A percentile compares a stretch with the other conserved stretches of the same genome.
These are phyloP conservation scores for Pyricularia sp. DNA, from an alignment of 2,329 filamentous ascomycete genomes.

Conservation along the genomic window DNA sequence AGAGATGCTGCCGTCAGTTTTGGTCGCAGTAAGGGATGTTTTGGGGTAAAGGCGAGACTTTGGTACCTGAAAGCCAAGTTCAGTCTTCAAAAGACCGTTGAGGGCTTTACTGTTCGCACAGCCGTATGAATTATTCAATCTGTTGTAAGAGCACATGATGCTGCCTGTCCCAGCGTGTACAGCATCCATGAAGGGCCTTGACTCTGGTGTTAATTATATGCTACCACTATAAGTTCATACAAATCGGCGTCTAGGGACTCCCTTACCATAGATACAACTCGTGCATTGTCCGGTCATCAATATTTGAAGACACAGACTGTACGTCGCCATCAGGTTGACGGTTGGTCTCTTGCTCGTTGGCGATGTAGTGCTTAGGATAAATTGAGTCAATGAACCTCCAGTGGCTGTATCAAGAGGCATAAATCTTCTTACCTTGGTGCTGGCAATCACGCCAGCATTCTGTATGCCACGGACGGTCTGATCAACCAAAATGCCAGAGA, in stretches of 20 bases:
- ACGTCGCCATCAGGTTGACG: conserved; percentile 44
- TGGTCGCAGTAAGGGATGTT: background rate
- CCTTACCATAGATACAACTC: conserved; percentile 37
- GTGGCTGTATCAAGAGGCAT: background rate
- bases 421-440: conserved; percentile 28
- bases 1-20: background rate
- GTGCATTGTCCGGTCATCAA: conserved; percentile 31
- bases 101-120: conserved; percentile 54
- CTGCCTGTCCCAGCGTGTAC: conserved; percentile 44
- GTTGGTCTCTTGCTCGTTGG: conserved; percentile 29
- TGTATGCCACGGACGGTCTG: conserved; percentile 57
- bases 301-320: conserved; percentile 25
- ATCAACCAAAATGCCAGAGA: conserved; percentile 32
- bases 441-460: conserved; percentile 58
- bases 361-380: conserved; percentile 53
- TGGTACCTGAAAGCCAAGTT: conserved; percentile 34
- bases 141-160: conserved; percentile 52
- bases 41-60: background rate
- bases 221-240: background rate
- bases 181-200: conserved; percentile 39
- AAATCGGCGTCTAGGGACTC: too few relatives aligned
- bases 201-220: background rate
- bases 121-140: conserved; percentile 54
- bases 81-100: conserved; percentile 50
- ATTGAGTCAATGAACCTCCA: background rate